Percentiles rank a stretch among this genome's conserved stretches.
Evolutionary conservation across 768 basidiomycete genomes (phyloP).

Genomic region (Calocybe cyanea): DNA sequence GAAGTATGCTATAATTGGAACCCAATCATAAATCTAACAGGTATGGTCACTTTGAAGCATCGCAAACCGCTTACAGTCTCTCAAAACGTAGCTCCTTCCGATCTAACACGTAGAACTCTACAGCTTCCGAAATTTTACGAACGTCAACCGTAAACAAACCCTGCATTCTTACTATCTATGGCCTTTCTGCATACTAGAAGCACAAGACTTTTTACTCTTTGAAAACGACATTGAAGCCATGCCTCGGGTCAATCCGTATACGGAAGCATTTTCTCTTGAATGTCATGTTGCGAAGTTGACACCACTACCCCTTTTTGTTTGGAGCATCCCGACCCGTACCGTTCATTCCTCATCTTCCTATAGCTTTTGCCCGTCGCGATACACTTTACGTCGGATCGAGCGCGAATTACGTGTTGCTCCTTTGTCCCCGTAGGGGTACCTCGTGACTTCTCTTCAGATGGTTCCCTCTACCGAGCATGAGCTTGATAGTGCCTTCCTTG

Average conservation of each 20-base stretch:
- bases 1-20: constrained; percentile 2
- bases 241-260: constrained; percentile 1
- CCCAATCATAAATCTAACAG: constrained; percentile 1
- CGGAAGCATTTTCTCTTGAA: not conserved
- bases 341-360: not conserved
- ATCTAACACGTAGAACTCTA: not conserved
- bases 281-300: not conserved
- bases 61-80: not conserved
- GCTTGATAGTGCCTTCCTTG: constrained; percentile 2
- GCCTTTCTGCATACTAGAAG: not conserved
- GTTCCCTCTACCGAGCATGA: not conserved
- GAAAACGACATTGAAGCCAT: not conserved
- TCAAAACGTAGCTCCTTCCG: not conserved
- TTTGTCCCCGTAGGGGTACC: not conserved
- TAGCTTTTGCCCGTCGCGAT: not conserved
- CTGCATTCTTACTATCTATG: not conserved
- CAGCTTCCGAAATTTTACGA: not conserved
- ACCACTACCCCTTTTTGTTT: not conserved
- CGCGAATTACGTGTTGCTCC: not conserved
- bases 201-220: not conserved
- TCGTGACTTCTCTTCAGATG: not conserved
- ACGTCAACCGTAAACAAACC: not conserved
- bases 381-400: constrained; percentile 3
- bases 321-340: not conserved
- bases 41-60: not conserved